Base-by-base conservation (phyloP, 1,139 yeast species). In the Sugiyamaella grinbergsii region DNA sequence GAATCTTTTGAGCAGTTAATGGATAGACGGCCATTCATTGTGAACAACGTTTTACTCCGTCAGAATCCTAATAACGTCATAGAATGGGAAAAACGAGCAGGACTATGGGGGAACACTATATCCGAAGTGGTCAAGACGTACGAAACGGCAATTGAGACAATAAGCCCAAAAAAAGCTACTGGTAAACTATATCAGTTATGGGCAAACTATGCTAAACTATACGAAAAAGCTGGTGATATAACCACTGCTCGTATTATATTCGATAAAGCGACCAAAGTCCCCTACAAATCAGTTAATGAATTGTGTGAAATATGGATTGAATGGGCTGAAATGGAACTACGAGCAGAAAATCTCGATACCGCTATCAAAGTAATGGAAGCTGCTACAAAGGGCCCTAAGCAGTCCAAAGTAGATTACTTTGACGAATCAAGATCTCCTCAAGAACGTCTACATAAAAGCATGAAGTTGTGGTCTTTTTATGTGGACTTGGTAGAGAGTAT, bases 401-500 rank as follows among this genome's bases (percentile, higher is more conserved):
- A 51, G 8, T 63, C 67, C 18, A 56, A 50, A 4, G 59, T 75
- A 11, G 67, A 69, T 47, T 77, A 65, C 57, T 68, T 71, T 31
- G 81, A 80, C 58, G 68, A 70, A n/a, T 62, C 71, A 0, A 54
- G 75, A 1, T 71, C 83, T 4, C 79, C 86, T 0, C 89, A 85
- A 57, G 71, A 76, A 28, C 69, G 88, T 22, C 62, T 85, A 3
- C 82, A 79, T 62, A 82, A 80, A 59, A 81, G 87, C 3, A 70
- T 73, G 47, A 79, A 78, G 52, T 67, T 89, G 3, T 90, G 96
- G 96, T 70, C 79, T 5, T 80, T 81, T 56, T 88, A 86, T 62
- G 68, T 89, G 31, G 96, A 89, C 61, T 66, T 88, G 23, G 74
- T 85, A 18, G 95, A 87, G 65, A 78, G 87, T 19, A 71, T 78